phyloP scores from a whole-genome alignment of 805 yeast genomes.

The Wickerhamiella spandovensis region DNA sequence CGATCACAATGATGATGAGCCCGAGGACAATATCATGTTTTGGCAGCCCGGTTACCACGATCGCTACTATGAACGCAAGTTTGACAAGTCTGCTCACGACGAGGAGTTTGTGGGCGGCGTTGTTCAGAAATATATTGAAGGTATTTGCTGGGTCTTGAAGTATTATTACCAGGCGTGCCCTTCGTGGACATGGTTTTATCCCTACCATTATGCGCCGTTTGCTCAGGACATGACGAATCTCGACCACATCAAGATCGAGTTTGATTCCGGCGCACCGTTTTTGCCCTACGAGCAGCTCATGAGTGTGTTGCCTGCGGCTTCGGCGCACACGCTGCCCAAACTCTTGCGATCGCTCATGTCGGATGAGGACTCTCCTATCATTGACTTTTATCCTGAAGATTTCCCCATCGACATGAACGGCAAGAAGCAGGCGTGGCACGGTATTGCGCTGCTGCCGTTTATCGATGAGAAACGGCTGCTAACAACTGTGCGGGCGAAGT shows the following conservation, averaged over 20 bases:
- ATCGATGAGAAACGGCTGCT: conserved; percentile 72
- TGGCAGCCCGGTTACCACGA: conserved; percentile 81
- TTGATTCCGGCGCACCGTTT: conserved; percentile 66
- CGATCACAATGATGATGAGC: conserved; percentile 18
- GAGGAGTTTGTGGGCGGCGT: conserved; percentile 45
- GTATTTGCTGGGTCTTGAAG: conserved; percentile 89
- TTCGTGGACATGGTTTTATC: conserved; percentile 97
- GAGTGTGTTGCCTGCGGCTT: conserved; percentile 95
- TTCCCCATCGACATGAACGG: conserved; percentile 90
- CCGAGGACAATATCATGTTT: conserved; percentile 43
- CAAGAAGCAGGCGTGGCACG: conserved; percentile 95
- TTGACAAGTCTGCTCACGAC: conserved; percentile 37
- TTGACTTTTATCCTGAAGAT: conserved; percentile 80
- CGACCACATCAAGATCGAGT: conserved; percentile 39
- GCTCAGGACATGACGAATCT: conserved; percentile 69
- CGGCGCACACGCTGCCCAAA: conserved; percentile 64
- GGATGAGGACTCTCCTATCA: conserved; percentile 78
- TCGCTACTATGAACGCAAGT: conserved; percentile 70
- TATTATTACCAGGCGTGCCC: conserved; percentile 97
- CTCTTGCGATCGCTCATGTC: conserved; percentile 74
- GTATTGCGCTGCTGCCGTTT: conserved; percentile 82
- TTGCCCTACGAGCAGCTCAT: conserved; percentile 89
- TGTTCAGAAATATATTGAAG: conserved; percentile 70
- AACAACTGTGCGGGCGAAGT: conserved; percentile 55
- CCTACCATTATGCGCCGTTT: conserved; percentile 96